Conservation (phyloP, 2,329 filamentous ascomycete species). For the Dactylellina parvicollis region DNA sequence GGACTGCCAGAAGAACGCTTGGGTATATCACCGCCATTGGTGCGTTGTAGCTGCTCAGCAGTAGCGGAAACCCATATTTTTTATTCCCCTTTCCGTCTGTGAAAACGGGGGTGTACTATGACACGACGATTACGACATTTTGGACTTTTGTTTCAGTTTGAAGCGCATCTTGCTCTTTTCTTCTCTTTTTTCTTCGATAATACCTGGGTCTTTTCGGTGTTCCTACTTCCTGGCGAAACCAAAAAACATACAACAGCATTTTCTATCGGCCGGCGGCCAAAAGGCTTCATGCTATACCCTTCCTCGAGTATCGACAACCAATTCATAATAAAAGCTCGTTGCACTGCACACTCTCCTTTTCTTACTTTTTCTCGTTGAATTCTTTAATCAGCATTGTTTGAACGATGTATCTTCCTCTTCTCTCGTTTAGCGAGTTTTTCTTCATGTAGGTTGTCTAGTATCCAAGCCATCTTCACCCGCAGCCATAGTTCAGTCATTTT, state of each 20-base stretch:
- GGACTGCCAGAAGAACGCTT: conserved; percentile 98
- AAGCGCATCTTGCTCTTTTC: conserved; percentile 33
- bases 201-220: conserved; percentile 53
- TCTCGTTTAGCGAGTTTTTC: conserved; percentile 52
- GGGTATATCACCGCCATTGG: conserved; percentile 98
- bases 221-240: conserved; percentile 53
- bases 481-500: conserved; percentile 37
- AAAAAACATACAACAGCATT: conserved; percentile 60
- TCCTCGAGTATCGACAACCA: background rate
- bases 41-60: conserved; percentile 74
- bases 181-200: conserved; percentile 37
- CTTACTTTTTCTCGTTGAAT: conserved; percentile 16
- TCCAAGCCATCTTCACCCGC: conserved; percentile 20
- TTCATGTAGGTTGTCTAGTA: conserved; percentile 30
- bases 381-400: conserved; percentile 37
- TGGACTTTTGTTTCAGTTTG: conserved; percentile 32
- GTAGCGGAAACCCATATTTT: conserved; percentile 3
- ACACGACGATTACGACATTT: conserved; percentile 50
- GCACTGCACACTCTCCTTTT: conserved; percentile 57
- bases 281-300: conserved; percentile 8
- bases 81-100: conserved; percentile 54
- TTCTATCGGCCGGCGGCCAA: conserved; percentile 50
- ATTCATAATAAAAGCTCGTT: conserved; percentile 21
- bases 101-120: conserved; percentile 45
- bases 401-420: conserved; percentile 18